Evolutionary conservation across 2,329 filamentous ascomycete genomes (phyloP), one percentile per base, ranked within the genome.

Genomic region (Nothopassalora personata): DNA sequence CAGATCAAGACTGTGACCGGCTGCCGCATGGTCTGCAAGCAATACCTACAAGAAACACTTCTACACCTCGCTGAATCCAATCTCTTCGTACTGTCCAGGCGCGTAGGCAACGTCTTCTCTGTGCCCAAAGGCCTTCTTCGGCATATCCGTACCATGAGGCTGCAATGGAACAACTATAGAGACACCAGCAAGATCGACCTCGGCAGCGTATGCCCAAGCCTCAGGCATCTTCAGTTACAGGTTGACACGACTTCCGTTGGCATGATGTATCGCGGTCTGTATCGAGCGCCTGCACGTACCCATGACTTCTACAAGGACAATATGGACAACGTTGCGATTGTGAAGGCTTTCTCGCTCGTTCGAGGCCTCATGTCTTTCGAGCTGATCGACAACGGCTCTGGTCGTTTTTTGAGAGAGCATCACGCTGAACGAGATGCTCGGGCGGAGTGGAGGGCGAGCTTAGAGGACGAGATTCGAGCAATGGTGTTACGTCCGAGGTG

Each of bases 41-140:
- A 30, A 19, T 57, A 9, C 15, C 47, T 50, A 10, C 28, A 47
- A 19, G 47, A 46, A 49, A 48, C 54, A 39, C 19, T 51, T 31
- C 54, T 51, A 28, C 34, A 51, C 15, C 47, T 57, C 15, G 31
- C 31, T 13, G 47, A 57, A n/a, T 43, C n/a, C 46, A 57, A 51
- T 27, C 49, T n/a, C 13, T 52, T 57, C 47, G 27, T 19, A 30
- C 18, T 57, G 8, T 18, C 7, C 3, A 23, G 46, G 9, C 13
- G n/a, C 46, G 31, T 39, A 13, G 31, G 33, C 18, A n/a, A 28
- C 9, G 11, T 33, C 5, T 48, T 39, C 18, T 9, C 19, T 3
- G 31, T 52, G 13, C 39, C 47, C 19, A 18, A 33, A 15, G n/a
- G 11, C 23, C 30, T 45, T 23, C 23, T 45, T 15, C 46, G 27